phyloP scores from a whole-genome alignment of 73 alveolate species.

The Effrenium voratum region DNA sequence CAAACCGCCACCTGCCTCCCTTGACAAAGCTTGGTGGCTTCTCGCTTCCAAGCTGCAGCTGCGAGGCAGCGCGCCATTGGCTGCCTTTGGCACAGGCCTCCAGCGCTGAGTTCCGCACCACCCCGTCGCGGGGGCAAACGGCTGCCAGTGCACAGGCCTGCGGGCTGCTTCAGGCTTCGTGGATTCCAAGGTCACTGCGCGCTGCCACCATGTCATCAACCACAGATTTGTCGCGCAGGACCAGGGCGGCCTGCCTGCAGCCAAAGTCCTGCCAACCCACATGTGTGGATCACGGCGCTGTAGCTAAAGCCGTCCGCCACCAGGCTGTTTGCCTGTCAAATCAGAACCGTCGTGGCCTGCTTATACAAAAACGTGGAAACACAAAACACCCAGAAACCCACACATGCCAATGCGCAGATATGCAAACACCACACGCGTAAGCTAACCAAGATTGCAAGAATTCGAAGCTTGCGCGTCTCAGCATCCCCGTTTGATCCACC shows the following conservation, averaged over 20 bases:
- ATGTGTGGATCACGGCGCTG: slow-evolving; percentile 16
- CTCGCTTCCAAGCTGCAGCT: not conserved
- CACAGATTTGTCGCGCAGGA: no score
- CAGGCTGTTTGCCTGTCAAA: no score
- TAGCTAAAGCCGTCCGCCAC: slow-evolving; percentile 15
- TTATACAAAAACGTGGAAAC: no score
- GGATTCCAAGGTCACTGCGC: not conserved
- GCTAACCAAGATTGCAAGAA: no score
- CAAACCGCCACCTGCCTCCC: no score
- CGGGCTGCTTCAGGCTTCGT: not conserved
- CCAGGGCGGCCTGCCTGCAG: not conserved
- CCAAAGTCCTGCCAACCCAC: not conserved
- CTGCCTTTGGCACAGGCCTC: slow-evolving; percentile 1
- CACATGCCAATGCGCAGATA: no score
- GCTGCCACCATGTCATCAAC: not conserved
- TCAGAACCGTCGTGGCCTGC: no score
- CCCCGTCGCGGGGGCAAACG: not conserved
- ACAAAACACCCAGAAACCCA: no score
- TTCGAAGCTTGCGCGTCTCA: no score
- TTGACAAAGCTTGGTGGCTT: no score
- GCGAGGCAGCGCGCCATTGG: not conserved
- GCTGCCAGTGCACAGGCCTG: not conserved
- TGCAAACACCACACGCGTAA: no score
- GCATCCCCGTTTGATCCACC: no score
- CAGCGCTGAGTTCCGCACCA: slow-evolving; percentile 4